Conservation (phyloP, 805 yeast species). For the Kluyveromyces aestuarii region DNA sequence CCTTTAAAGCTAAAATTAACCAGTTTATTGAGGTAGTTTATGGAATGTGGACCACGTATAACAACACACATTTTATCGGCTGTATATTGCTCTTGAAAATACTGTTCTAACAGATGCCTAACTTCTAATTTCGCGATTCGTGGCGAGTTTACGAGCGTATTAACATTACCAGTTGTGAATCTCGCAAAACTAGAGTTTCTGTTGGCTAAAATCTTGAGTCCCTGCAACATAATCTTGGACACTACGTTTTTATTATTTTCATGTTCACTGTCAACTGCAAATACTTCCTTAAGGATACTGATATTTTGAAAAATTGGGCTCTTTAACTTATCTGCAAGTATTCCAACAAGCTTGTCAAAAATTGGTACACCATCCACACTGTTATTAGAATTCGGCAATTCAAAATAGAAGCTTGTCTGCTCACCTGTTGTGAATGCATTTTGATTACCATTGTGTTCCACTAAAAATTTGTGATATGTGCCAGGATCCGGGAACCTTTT, state of each 20-base stretch:
- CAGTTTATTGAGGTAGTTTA: constrained; percentile 45
- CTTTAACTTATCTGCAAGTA: constrained; percentile 44
- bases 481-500: constrained; percentile 42
- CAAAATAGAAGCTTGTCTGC: constrained; percentile 54
- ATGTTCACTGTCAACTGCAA: constrained; percentile 62
- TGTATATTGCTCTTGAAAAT: constrained; percentile 34
- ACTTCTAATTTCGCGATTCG: constrained; percentile 29
- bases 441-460: constrained; percentile 43
- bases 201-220: constrained; percentile 42
- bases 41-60: constrained; percentile 56
- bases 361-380: constrained; percentile 24
- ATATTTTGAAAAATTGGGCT: constrained; percentile 40
- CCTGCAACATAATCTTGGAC: constrained; percentile 49
- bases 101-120: constrained; percentile 29
- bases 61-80: constrained; percentile 49
- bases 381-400: constrained; percentile 38
- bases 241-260: constrained; percentile 36
- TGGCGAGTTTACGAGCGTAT: constrained; percentile 37
- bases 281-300: constrained; percentile 41
- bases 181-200: constrained; percentile 43
- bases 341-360: constrained; percentile 37
- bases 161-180: constrained; percentile 56
- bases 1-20: constrained; percentile 37
- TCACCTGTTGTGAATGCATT: constrained; percentile 69
- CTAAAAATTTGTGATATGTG: constrained; percentile 35